Evolutionary conservation across 2,329 filamentous ascomycete species (phyloP).

Genomic region (Pseudopyricularia cyperi): DNA sequence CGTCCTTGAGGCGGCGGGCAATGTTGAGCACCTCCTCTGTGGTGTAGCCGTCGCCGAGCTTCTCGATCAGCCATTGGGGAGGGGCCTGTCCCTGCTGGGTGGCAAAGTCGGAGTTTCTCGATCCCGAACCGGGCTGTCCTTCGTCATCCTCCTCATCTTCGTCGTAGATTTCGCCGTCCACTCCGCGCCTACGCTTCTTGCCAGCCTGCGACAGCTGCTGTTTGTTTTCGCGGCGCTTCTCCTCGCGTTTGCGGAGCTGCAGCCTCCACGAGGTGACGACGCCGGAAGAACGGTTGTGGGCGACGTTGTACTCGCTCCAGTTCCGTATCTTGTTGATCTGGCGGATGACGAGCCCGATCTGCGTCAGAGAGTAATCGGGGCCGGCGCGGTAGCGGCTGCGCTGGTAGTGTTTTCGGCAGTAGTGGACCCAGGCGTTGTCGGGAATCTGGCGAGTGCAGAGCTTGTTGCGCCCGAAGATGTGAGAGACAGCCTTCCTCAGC

Average conservation of each 20-base stretch:
- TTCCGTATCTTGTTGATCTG: slow-evolving; percentile 49
- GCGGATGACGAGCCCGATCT: slow-evolving; percentile 49
- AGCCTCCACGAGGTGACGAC: slow-evolving; percentile 48
- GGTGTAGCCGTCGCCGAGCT: slow-evolving; percentile 27
- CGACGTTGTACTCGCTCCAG: slow-evolving; percentile 44
- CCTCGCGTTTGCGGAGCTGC: slow-evolving; percentile 50
- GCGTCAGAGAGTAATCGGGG: slow-evolving; percentile 44
- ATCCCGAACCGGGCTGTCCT: background rate
- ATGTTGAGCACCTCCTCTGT: slow-evolving; percentile 33
- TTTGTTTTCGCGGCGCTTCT: slow-evolving; percentile 37
- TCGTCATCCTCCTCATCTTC: slow-evolving; percentile 17
- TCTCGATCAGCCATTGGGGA: background rate
- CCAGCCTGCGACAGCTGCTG: slow-evolving; percentile 10
- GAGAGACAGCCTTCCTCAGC: slow-evolving; percentile 63
- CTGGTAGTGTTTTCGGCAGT: slow-evolving; percentile 76
- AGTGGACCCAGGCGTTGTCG: slow-evolving; percentile 57
- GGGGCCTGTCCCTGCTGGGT: background rate
- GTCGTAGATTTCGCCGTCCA: slow-evolving; percentile 14
- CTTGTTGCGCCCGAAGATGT: slow-evolving; percentile 77
- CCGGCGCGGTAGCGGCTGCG: slow-evolving; percentile 56
- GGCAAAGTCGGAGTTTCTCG: background rate
- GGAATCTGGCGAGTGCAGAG: slow-evolving; percentile 60
- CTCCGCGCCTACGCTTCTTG: slow-evolving; percentile 15
- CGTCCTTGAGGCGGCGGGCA: slow-evolving; percentile 28
- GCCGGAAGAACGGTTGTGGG: slow-evolving; percentile 18